phyloP scores from a whole-genome alignment of 805 yeast species.

The Candida quercuum region DNA sequence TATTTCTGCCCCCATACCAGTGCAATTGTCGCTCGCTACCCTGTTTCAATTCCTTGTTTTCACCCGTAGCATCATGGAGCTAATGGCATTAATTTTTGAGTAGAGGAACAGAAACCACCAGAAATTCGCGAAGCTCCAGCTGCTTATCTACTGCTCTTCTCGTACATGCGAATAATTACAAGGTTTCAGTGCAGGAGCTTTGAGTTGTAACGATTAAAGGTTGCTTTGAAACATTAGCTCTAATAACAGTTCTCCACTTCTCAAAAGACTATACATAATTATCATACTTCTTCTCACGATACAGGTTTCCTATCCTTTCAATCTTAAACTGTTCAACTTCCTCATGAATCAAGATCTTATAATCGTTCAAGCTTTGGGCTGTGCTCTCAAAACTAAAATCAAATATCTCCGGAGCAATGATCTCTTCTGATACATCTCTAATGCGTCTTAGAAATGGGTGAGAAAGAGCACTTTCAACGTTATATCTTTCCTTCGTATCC shows the following conservation, averaged over 20 bases:
- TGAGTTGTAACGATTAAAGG: no score
- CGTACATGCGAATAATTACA: no score
- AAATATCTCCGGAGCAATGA: slow-evolving; percentile 42
- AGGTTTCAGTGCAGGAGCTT: no score
- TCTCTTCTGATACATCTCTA: slow-evolving; percentile 53
- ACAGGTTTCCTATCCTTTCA: slow-evolving; percentile 20
- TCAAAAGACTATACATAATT: not conserved
- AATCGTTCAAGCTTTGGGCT: slow-evolving; percentile 33
- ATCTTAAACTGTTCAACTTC: slow-evolving; percentile 50
- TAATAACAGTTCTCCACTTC: no score
- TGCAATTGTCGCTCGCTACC: not conserved
- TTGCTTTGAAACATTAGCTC: no score
- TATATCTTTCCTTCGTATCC: slow-evolving; percentile 51
- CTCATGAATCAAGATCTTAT: slow-evolving; percentile 42
- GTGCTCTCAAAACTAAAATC: slow-evolving; percentile 63
- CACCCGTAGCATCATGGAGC: not conserved
- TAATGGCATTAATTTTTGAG: no score
- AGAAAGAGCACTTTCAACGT: slow-evolving; percentile 49
- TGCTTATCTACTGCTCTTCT: no score
- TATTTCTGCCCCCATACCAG: slow-evolving; percentile 76
- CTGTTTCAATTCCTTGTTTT: no score
- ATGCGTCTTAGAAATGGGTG: slow-evolving; percentile 53
- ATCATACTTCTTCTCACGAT: not conserved
- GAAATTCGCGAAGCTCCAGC: no score
- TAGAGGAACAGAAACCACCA: no score